These are phyloP conservation scores for Coniochaeta pulveracea DNA, from an alignment of 2,329 filamentous ascomycete species.

Conservation along the genomic window DNA sequence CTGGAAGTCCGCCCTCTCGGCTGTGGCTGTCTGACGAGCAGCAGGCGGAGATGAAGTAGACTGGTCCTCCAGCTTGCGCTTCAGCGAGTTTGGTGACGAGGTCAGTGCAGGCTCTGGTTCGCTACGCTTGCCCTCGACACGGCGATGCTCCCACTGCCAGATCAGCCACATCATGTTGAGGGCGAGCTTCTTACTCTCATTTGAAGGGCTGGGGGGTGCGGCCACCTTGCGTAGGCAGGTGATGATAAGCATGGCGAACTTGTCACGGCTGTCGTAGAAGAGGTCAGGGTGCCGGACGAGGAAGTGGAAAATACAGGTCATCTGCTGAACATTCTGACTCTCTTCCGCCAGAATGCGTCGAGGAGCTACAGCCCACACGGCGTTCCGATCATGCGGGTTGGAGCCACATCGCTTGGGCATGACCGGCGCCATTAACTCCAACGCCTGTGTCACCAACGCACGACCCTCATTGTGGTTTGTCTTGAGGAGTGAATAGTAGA, in stretches of 20 bases:
- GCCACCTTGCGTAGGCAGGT: conserved; percentile 83
- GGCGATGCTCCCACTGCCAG: conserved; percentile 83
- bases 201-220: conserved; percentile 68
- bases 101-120: conserved; percentile 33
- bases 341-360: conserved; percentile 88
- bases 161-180: conserved; percentile 85
- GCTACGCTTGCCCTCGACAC: conserved; percentile 49
- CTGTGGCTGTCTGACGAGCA: conserved; percentile 29
- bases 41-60: conserved; percentile 40
- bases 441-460: conserved; percentile 80
- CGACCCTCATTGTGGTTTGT: conserved; percentile 94
- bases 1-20: conserved; percentile 53
- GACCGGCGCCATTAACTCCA: conserved; percentile 91
- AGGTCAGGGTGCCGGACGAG: conserved; percentile 83
- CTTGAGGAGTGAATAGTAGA: conserved; percentile 82
- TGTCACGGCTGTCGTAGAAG: conserved; percentile 91
- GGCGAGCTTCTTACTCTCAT: conserved; percentile 83
- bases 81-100: conserved; percentile 62
- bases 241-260: conserved; percentile 82
- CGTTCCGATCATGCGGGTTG: conserved; percentile 57
- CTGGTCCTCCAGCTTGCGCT: conserved; percentile 61
- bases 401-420: conserved; percentile 72
- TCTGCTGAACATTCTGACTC: conserved; percentile 86
- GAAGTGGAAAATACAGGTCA: conserved; percentile 97
- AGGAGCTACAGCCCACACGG: conserved; percentile 82